phyloP scores from a whole-genome alignment of 208 protist species.

The Trypanosoma conorhini region DNA sequence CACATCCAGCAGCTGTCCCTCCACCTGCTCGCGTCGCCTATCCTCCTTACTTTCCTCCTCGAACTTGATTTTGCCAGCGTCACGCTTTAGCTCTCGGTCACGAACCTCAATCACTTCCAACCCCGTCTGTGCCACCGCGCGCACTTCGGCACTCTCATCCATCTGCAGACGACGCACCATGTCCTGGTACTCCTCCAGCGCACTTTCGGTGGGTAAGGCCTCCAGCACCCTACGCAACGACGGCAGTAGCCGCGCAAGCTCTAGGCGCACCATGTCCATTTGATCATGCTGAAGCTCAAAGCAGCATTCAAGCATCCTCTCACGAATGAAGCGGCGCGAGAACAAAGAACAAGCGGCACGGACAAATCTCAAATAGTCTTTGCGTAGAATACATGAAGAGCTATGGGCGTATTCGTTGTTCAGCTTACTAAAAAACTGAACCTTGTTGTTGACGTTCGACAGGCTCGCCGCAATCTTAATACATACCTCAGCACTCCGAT shows the following conservation, averaged over 20 bases:
- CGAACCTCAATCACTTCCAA: conserved; percentile 35
- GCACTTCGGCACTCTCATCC: conserved; percentile 73
- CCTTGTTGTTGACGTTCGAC: conserved; percentile 47
- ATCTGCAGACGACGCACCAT: conserved; percentile 75
- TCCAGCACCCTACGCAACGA: conserved; percentile 52
- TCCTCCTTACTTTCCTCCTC: conserved; percentile 62
- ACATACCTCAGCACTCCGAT: conserved; percentile 56
- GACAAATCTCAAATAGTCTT: conserved; percentile 70
- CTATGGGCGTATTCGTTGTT: conserved; percentile 84
- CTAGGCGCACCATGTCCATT: conserved; percentile 69
- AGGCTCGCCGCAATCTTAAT: conserved; percentile 47
- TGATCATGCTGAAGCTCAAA: conserved; percentile 81
- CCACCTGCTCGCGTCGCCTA: conserved; percentile 58
- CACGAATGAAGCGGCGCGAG: conserved; percentile 79
- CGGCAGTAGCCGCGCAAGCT: conserved; percentile 54
- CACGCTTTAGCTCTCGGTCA: conserved; percentile 34
- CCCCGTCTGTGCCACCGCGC: conserved; percentile 36
- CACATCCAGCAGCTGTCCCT: conserved; percentile 74
- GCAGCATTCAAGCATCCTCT: conserved; percentile 78
- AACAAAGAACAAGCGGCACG: conserved; percentile 56
- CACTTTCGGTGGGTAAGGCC: conserved; percentile 29
- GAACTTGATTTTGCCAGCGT: conserved; percentile 16
- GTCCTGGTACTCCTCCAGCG: conserved; percentile 72
- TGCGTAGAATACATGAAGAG: conserved; percentile 63
- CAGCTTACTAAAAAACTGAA: conserved; percentile 80